Conservation (phyloP, 345 rosid species). For the Camelina hispida region DNA sequence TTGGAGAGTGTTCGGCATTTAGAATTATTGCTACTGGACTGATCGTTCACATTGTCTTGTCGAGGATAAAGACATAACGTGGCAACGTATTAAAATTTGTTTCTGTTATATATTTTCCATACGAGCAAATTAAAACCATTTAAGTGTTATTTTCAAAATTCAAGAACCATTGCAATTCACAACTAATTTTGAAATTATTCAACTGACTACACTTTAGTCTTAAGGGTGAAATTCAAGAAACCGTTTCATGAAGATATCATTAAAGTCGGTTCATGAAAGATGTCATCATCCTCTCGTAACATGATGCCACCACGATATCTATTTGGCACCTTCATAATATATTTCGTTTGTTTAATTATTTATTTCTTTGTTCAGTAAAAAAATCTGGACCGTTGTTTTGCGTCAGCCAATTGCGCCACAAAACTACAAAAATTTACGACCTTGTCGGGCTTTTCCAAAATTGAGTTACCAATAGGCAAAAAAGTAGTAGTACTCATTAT, state of each 20-base stretch:
- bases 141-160: neutral
- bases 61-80: neutral
- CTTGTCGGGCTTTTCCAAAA: slow-evolving; percentile 31
- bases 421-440: slow-evolving; percentile 26
- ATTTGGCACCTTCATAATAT: slow-evolving; percentile 25
- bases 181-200: neutral
- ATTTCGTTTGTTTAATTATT: neutral
- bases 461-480: slow-evolving; percentile 5
- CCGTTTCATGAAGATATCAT: neutral
- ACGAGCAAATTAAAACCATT: neutral
- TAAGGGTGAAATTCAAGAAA: too few relatives aligned
- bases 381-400: slow-evolving; percentile 37
- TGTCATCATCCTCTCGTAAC: slow-evolving; percentile 41
- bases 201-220: neutral
- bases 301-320: slow-evolving; percentile 33
- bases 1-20: neutral
- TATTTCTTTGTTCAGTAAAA: neutral
- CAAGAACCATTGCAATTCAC: neutral
- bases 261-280: slow-evolving; percentile 24
- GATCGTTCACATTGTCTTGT: slow-evolving; percentile 15
- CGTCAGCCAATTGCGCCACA: slow-evolving; percentile 30
- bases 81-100: neutral
- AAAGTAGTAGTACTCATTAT: neutral
- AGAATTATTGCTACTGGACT: neutral
- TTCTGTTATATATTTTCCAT: neutral